Evolutionary conservation across 768 basidiomycete genomes (phyloP), one percentile per base, ranked within the genome.

Genomic region (Daedalea quercina): DNA sequence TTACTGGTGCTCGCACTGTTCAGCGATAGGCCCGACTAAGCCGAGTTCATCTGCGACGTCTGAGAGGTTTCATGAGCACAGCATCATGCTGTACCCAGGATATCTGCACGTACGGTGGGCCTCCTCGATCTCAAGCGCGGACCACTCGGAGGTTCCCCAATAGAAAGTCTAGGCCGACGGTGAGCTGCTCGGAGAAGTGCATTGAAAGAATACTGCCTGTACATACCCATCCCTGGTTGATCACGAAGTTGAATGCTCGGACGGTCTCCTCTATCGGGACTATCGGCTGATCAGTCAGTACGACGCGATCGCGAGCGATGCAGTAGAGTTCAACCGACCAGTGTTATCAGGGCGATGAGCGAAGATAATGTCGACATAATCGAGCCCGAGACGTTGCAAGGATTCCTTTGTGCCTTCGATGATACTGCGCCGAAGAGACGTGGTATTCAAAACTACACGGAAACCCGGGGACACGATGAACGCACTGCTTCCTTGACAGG

Each of bases 141-240:
- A 78, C 89, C 90, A 92, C 65, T 90, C 87, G 9, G 82, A 84
- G 0, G 86, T 87, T 20, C 71, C 87, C 85, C 85, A 86, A 63
- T 84, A 85, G 63, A 76, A 79, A 1, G 82, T 78, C 77, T 80
- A 40, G 20, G n/a, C 1, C 19, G 23, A n/a, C 19, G 15, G 19
- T 17, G 37, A 40, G 37, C 4, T 15, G 17, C 15, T 31, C 28
- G 28, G 37, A 40, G 8, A 15, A 15, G 15, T 8, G 8, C 13
- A 40, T 40, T 19, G 19, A 15, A 7, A 15, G 19, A 40, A 8
- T 17, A 35, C 9, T 40, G 15, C 3, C 9, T 33, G 8, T 33
- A 34, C 58, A 43, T 56, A 76, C 81, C 81, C 81, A 83, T 59
- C 85, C 85, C 57, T 81, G 69, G 43, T 86, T 79, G 58, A 90